Percentiles rank a stretch among this genome's conserved stretches.
These are phyloP conservation scores for Coemansia sp. DNA, from an alignment of 192 early-diverging fungal genomes.

Conservation along the genomic window DNA sequence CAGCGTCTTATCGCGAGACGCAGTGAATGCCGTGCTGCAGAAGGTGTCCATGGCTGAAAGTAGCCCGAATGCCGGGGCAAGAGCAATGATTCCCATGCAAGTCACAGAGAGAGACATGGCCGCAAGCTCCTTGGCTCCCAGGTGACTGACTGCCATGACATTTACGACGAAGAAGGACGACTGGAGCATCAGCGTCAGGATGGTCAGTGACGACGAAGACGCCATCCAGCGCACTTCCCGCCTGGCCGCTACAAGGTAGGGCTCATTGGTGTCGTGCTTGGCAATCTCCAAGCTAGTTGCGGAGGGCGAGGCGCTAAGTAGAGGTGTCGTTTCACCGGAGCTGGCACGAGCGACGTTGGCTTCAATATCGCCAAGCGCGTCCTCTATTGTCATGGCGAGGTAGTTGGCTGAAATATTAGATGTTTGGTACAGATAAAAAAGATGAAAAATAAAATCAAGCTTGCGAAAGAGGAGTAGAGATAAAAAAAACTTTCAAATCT, in stretches of 20 bases:
- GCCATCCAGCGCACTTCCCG: conserved; percentile 33
- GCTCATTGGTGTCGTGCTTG: conserved; percentile 34
- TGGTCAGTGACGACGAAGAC: conserved; percentile 33
- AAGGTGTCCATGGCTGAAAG: conserved; percentile 75
- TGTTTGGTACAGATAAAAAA: neutral
- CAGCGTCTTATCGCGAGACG: conserved; percentile 60
- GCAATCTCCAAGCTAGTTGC: conserved; percentile 28
- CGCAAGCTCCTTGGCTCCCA: conserved; percentile 66
- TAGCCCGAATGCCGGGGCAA: conserved; percentile 66
- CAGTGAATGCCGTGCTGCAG: conserved; percentile 71
- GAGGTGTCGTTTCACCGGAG: conserved; percentile 17
- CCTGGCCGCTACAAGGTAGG: conserved; percentile 19
- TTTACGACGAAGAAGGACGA: conserved; percentile 63
- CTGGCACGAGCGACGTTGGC: conserved; percentile 2
- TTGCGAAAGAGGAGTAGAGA: neutral
- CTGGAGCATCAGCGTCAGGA: conserved; percentile 58
- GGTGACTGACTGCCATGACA: conserved; percentile 63
- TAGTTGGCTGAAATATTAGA: neutral
- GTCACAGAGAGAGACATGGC: conserved; percentile 69
- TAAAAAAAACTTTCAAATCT: neutral
- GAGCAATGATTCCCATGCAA: conserved; percentile 67
- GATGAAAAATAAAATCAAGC: neutral
- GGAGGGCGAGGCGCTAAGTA: conserved; percentile 39
- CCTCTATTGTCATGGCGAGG: conserved; percentile 13
- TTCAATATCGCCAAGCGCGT: conserved; percentile 12